Percentiles rank a stretch among this genome's conserved stretches.
Evolutionary conservation across 331 rosid genomes (phyloP).

Genomic region (Pyracantha coccinea): DNA sequence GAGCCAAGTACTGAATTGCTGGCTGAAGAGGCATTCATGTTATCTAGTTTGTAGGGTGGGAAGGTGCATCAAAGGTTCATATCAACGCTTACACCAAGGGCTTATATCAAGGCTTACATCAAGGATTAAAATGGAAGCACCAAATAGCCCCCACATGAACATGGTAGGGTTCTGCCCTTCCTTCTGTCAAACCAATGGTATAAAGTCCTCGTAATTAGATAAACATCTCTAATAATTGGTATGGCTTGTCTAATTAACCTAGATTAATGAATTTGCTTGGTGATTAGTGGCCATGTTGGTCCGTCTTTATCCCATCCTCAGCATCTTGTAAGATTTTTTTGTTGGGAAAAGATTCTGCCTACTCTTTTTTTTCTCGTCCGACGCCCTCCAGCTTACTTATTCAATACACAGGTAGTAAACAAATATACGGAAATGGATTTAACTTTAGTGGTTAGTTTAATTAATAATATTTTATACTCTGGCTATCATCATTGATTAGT

Average conservation of each 20-base stretch:
- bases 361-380: too few species aligned
- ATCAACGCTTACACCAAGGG: too few species aligned
- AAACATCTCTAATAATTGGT: not conserved
- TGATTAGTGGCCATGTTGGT: not conserved
- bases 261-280: not conserved
- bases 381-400: too few species aligned
- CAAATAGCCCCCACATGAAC: slow-evolving; percentile 5
- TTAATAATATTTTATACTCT: too few species aligned
- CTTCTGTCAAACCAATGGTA: not conserved
- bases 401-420: too few species aligned
- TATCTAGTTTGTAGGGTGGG: slow-evolving; percentile 2
- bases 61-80: not conserved
- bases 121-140: not conserved
- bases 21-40: not conserved
- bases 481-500: too few species aligned
- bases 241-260: not conserved
- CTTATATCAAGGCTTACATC: too few species aligned
- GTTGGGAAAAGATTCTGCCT: not conserved
- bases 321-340: not conserved
- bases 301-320: not conserved
- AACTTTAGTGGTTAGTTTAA: too few species aligned
- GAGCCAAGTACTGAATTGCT: too few species aligned
- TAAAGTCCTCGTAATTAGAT: not conserved
- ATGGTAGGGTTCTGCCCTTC: slow-evolving; percentile 5
- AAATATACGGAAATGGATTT: too few species aligned